Conservation (phyloP, 1,139 yeast species). For the Blastobotrys serpentis region DNA sequence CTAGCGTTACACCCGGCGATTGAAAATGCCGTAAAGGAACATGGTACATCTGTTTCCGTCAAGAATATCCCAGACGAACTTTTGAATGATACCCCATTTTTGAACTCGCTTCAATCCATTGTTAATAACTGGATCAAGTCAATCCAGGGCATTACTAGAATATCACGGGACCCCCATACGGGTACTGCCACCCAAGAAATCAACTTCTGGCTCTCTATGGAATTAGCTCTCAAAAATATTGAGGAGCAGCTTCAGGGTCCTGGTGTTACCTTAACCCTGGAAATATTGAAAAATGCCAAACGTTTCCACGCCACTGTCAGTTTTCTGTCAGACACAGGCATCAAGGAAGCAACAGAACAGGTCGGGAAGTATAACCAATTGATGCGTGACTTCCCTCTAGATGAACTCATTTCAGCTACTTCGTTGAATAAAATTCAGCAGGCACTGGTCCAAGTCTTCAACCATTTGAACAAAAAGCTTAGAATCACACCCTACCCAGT, state of each 20-base stretch:
- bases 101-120: slow-evolving; percentile 63
- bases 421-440: slow-evolving; percentile 48
- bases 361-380: slow-evolving; percentile 60
- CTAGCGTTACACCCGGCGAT: slow-evolving; percentile 56
- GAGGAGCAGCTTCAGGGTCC: slow-evolving; percentile 57
- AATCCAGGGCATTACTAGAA: slow-evolving; percentile 56
- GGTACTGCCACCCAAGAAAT: slow-evolving; percentile 71
- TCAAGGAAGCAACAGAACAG: slow-evolving; percentile 54
- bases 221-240: slow-evolving; percentile 56
- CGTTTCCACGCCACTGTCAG: slow-evolving; percentile 77
- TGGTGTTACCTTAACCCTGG: slow-evolving; percentile 59
- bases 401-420: slow-evolving; percentile 54
- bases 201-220: slow-evolving; percentile 77
- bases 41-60: slow-evolving; percentile 20
- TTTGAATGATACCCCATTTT: slow-evolving; percentile 52
- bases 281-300: slow-evolving; percentile 65
- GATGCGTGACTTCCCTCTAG: slow-evolving; percentile 68
- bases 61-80: slow-evolving; percentile 39
- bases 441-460: slow-evolving; percentile 52
- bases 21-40: slow-evolving; percentile 39
- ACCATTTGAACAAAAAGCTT: slow-evolving; percentile 59
- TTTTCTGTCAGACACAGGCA: slow-evolving; percentile 69
- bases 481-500: slow-evolving; percentile 65
- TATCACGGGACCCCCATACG: slow-evolving; percentile 51
- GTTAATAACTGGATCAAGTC: slow-evolving; percentile 75